A percentile compares a stretch with the other conserved stretches of the same genome.
These are phyloP conservation scores for Trichoderma sp. DNA, from an alignment of 2,329 filamentous ascomycete genomes.

Conservation along the genomic window DNA sequence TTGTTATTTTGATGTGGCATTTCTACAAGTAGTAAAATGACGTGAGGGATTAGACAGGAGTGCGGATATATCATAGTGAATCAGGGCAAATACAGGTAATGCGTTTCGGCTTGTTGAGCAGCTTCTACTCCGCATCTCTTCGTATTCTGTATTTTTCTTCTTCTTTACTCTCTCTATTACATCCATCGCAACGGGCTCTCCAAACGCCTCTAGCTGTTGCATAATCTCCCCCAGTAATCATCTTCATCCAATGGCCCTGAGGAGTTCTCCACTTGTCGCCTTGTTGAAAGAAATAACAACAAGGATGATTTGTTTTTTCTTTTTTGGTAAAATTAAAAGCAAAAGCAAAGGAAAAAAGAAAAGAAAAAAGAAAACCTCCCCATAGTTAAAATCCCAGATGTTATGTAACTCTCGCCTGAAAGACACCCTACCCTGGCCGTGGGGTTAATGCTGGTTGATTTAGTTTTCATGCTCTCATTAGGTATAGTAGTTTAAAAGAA, in stretches of 20 bases:
- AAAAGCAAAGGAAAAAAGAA: background rate
- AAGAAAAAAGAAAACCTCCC: background rate
- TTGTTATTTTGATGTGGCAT: background rate
- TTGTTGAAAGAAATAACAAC: background rate
- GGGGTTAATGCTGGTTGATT: constrained; percentile 5
- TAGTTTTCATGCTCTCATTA: constrained; percentile 7
- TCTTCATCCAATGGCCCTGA: background rate
- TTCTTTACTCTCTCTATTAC: background rate
- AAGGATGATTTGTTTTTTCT: background rate
- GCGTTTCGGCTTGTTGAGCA: background rate
- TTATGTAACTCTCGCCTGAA: background rate
- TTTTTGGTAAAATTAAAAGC: background rate
- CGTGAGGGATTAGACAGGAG: background rate
- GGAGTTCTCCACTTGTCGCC: background rate
- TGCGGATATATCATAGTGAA: background rate
- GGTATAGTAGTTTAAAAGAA: constrained; percentile 40
- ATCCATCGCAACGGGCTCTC: background rate
- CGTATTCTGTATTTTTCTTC: background rate
- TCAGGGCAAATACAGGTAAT: background rate
- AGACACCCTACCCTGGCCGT: background rate
- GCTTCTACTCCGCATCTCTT: background rate
- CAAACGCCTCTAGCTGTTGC: constrained; percentile 14
- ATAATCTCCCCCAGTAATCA: background rate
- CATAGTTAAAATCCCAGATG: background rate
- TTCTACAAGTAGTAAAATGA: background rate